Base-by-base conservation (phyloP, 1,139 yeast species). In the Geotrichum macrosporum region DNA sequence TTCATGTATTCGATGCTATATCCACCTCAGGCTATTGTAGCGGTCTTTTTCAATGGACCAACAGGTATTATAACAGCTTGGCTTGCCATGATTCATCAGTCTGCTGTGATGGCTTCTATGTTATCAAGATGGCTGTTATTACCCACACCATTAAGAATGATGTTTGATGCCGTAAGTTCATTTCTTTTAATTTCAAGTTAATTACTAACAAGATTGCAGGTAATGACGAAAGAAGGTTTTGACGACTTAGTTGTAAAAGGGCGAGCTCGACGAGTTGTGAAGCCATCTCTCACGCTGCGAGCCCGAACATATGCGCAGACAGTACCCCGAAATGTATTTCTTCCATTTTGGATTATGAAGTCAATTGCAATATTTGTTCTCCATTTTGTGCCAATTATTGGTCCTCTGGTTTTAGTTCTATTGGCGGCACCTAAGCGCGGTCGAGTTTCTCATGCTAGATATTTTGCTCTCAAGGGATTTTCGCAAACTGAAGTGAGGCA, bases 371-470 rank as follows among this genome's bases (percentile, higher is more conserved):
- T 63, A 4, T 52, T 75, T 16, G 20, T 69, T 0, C 61, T 81
- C 19, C 74, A 76, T 26, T 67, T 75, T 48, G 67, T 83, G 10
- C 94, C 94, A 0, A 47, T 81, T 5, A 36, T 78, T 10, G 94
- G 92, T 0, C 85, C 88, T 0, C 40, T 76, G 3, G 41, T 80
- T 9, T 72, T 78, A 5, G 67, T 81, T 12, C 53, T 79, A 3
- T 53, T 81, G 16, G 76, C 75, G 47, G 81, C 86, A 1, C 80
- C 85, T 0, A 68, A 76, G 21, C 75, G 76, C 42, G 89, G 84
- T 0, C 67, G 73, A 46, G 67, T 69, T 41, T 72, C 77, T 15
- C 88, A 81, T 50, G 60, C 67, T 12, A 67, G 89, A 40, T 84
- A 82, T 59, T 83, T 78, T 56, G 73, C 73, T 30, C 68, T 83